These are phyloP conservation scores for Gloeophyllum trabeum DNA, from an alignment of 768 basidiomycete species.

Conservation along the genomic window DNA sequence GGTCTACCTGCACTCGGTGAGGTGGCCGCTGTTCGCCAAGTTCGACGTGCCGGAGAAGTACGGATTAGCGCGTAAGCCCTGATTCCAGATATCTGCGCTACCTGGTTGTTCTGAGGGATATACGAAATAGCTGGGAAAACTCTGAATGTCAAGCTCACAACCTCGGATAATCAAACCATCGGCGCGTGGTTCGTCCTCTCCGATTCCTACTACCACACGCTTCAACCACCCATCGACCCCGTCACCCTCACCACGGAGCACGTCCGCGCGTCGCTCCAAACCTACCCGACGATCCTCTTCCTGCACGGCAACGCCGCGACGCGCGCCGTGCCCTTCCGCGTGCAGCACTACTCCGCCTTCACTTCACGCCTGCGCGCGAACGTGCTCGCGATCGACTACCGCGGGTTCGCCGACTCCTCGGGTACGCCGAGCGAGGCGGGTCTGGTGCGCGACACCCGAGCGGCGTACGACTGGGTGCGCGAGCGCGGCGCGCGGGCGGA, in stretches of 20 bases:
- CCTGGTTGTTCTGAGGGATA: neutral
- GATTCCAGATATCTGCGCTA: neutral
- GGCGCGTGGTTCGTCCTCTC: conserved; percentile 84
- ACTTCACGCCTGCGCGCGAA: conserved; percentile 59
- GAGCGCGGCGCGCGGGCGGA: conserved; percentile 41
- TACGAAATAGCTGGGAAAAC: conserved; percentile 60
- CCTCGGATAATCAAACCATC: conserved; percentile 66
- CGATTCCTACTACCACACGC: conserved; percentile 45
- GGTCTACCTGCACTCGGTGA: conserved; percentile 58
- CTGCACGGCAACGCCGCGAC: conserved; percentile 87
- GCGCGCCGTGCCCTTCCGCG: conserved; percentile 53
- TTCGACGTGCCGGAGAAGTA: conserved; percentile 66
- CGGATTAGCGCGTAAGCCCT: conserved; percentile 64
- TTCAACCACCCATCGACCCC: conserved; percentile 26
- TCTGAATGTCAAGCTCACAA: conserved; percentile 55
- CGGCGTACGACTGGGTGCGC: conserved; percentile 74
- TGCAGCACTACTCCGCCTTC: conserved; percentile 58
- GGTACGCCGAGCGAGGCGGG: conserved; percentile 72
- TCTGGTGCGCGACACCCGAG: conserved; percentile 56
- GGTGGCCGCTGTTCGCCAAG: conserved; percentile 48
- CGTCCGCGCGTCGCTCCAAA: conserved; percentile 41
- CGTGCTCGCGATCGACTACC: conserved; percentile 82
- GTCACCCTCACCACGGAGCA: conserved; percentile 21
- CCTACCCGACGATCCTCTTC: conserved; percentile 75
- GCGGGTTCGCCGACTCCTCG: conserved; percentile 83